Percentiles rank a stretch among this genome's conserved stretches.
Conservation (phyloP, 108 stramenopile species). For the Discostella stelligeroides region DNA sequence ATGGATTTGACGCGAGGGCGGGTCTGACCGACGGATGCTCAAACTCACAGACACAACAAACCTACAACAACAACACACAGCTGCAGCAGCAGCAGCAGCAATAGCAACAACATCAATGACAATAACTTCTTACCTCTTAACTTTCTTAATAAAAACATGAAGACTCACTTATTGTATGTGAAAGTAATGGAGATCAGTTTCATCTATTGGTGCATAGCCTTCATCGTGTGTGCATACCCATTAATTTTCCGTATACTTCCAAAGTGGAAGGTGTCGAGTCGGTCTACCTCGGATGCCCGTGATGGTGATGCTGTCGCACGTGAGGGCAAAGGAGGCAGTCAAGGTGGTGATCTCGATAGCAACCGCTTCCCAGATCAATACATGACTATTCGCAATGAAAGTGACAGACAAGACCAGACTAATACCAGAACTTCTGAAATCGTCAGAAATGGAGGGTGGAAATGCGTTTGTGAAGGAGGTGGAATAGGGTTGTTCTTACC, state of each 20-base stretch:
- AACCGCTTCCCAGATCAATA: neutral
- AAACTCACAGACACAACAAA: too few relatives aligned
- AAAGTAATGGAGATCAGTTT: neutral
- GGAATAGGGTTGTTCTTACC: conserved; percentile 35
- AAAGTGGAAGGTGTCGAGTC: neutral
- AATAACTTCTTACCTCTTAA: neutral
- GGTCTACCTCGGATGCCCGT: neutral
- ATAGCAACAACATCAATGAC: too few relatives aligned
- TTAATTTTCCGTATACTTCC: neutral
- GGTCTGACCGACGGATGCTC: too few relatives aligned
- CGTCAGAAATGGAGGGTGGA: conserved; percentile 29
- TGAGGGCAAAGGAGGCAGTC: too few relatives aligned
- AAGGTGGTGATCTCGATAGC: neutral
- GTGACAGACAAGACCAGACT: neutral
- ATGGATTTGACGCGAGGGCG: too few relatives aligned
- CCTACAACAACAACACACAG: too few relatives aligned
- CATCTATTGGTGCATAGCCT: neutral
- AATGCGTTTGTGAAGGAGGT: conserved; percentile 49
- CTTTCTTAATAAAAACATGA: neutral
- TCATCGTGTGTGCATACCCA: neutral
- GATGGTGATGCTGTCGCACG: neutral
- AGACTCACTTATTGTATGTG: neutral
- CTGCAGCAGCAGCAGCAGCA: too few relatives aligned
- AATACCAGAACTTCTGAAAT: neutral
- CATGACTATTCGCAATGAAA: neutral